Evolutionary conservation across 2,329 filamentous ascomycete genomes (phyloP).

Genomic region (Monascus ruber): DNA sequence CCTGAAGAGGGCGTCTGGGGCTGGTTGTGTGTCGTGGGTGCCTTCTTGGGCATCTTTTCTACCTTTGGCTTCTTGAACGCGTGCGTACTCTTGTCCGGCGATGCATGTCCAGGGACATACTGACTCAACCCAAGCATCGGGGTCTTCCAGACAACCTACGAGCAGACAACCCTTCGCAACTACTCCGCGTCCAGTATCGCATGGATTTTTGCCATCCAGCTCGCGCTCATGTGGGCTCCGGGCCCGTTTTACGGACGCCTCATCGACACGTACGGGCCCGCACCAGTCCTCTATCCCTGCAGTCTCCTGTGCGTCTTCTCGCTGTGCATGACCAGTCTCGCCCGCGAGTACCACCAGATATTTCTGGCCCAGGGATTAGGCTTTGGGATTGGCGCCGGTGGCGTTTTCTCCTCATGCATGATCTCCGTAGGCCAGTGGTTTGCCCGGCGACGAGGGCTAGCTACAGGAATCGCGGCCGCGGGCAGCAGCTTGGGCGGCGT

Average conservation of each 20-base stretch:
- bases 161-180: slow-evolving; percentile 35
- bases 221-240: slow-evolving; percentile 43
- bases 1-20: no score
- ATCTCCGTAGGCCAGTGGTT: slow-evolving; percentile 38
- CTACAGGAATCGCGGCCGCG: slow-evolving; percentile 43
- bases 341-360: slow-evolving; percentile 42
- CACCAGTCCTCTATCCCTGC: slow-evolving; percentile 40
- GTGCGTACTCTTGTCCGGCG: no score
- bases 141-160: slow-evolving; percentile 49
- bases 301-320: slow-evolving; percentile 46
- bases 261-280: slow-evolving; percentile 53
- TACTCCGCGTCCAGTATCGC: slow-evolving; percentile 46
- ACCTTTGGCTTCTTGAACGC: no score
- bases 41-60: no score
- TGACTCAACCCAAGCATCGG: slow-evolving; percentile 27
- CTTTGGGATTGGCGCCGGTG: slow-evolving; percentile 35
- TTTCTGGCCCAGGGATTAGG: slow-evolving; percentile 42
- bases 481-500: slow-evolving; percentile 45
- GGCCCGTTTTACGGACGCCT: slow-evolving; percentile 53
- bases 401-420: slow-evolving; percentile 34
- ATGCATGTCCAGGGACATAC: no score
- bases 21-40: no score
- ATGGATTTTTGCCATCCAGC: slow-evolving; percentile 51
- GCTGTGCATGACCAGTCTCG: slow-evolving; percentile 47
- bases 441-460: slow-evolving; percentile 35